Percentiles rank a stretch among this genome's conserved stretches.
Conservation (phyloP, 257 asterid species). For the Handroanthus guayacan region DNA sequence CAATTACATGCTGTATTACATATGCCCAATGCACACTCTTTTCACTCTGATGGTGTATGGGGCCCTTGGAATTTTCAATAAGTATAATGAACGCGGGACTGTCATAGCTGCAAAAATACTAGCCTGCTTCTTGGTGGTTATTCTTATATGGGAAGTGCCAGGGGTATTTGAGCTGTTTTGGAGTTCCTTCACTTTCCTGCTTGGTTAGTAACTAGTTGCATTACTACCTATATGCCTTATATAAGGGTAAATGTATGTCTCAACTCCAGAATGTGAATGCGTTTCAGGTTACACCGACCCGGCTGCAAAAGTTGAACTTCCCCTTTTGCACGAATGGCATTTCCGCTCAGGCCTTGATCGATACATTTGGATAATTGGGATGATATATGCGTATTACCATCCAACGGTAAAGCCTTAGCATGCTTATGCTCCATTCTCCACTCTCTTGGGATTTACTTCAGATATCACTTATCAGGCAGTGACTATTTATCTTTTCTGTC, state of each 20-base stretch:
- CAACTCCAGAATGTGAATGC: conserved; percentile 26
- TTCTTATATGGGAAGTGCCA: conserved; percentile 84
- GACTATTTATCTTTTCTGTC: conserved; percentile 18
- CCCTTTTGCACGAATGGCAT: conserved; percentile 81
- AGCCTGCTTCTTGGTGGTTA: conserved; percentile 81
- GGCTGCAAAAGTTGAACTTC: conserved; percentile 61
- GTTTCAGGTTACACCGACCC: conserved; percentile 75
- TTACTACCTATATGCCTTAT: conserved; percentile 15
- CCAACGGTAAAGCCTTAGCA: conserved; percentile 65
- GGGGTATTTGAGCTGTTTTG: conserved; percentile 77
- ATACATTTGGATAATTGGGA: conserved; percentile 91
- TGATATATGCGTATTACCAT: conserved; percentile 90
- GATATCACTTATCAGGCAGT: conserved; percentile 17
- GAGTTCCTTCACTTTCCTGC: conserved; percentile 82
- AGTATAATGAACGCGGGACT: conserved; percentile 73
- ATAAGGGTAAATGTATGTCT: conserved; percentile 22
- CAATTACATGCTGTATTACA: conserved; percentile 74
- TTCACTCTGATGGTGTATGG: conserved; percentile 93
- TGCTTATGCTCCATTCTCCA: conserved; percentile 23
- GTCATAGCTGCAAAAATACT: conserved; percentile 73
- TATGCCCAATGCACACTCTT: conserved; percentile 95
- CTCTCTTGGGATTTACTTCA: conserved; percentile 20
- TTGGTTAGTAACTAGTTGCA: conserved; percentile 57
- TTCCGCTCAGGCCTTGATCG: conserved; percentile 91
- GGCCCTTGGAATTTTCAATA: conserved; percentile 80